Evolutionary conservation across 768 basidiomycete species (phyloP), one percentile per base, ranked within the genome.

Genomic region (Strobilomyces confusus): DNA sequence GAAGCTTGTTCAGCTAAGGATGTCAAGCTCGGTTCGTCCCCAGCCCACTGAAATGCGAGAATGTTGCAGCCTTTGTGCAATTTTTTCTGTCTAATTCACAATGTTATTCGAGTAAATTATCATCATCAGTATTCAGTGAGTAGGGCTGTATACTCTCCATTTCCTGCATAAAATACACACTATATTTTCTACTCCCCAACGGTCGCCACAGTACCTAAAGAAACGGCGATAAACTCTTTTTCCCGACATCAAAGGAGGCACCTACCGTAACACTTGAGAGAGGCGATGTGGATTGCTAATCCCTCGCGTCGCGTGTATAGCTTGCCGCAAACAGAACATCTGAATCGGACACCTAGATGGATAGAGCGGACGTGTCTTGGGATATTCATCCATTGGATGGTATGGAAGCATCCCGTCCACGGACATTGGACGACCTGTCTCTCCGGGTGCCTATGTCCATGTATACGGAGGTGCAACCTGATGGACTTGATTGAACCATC

Each of bases 321-420:
- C 26, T 51, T 62, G 4, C 23, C 37, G 4, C 58, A 63, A 5
- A 49, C 40, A 15, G 8, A 7, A 19, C 58, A 58, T 5, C 4
- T 26, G n/a, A 58, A 51, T 15, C 51, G 42, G 37, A 63, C 38
- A 17, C 48, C 48, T 7, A 61, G 37, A 23, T 63, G 62, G 23
- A 47, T 13, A 4, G 59, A 60, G 11, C 40, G 53, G 38, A 63
- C 51, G 5, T 63, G 58, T 25, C 62, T 57, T 8, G 51, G 41
- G 1, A 60, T 45, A 17, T 50, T 63, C 49, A 34, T 44, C 62
- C 62, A 63, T 25, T n/a, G 36, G 34, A 63, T 3, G n/a, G 13
- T 45, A 11, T 26, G 5, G 1, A 36, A n/a, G 40, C 62, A 63
- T 12, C 56, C 56, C 13, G 9, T 23, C 51, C 55, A 63, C 0